Evolutionary conservation across 257 asterid genomes (phyloP).

Genomic region (Datura wrightii): DNA sequence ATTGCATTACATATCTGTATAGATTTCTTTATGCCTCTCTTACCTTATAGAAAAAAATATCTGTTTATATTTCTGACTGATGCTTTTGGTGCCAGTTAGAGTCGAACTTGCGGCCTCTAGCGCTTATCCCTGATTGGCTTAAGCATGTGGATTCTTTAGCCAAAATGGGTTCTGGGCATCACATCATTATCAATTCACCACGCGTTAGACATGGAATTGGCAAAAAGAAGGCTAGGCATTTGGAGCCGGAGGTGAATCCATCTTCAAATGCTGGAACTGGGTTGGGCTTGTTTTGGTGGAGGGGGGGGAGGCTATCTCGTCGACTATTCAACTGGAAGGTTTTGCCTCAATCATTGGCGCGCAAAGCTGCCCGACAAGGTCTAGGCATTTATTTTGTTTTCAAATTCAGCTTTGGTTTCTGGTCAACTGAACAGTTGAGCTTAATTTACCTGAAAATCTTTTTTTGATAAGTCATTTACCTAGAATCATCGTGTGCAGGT

Average conservation of each 20-base stretch:
- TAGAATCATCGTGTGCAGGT: slow-evolving; percentile 55
- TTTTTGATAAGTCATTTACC: slow-evolving; percentile 26
- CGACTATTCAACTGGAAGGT: slow-evolving; percentile 78
- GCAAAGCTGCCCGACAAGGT: slow-evolving; percentile 99
- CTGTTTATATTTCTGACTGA: slow-evolving; percentile 34
- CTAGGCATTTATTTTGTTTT: slow-evolving; percentile 35
- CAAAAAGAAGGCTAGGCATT: slow-evolving; percentile 60
- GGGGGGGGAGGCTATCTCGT: slow-evolving; percentile 93
- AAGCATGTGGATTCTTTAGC: slow-evolving; percentile 82
- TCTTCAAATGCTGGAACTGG: slow-evolving; percentile 70
- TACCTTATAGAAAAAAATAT: neutral
- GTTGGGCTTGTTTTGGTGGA: slow-evolving; percentile 89
- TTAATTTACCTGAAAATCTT: slow-evolving; percentile 30
- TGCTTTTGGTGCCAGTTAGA: slow-evolving; percentile 68
- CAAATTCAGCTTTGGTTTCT: slow-evolving; percentile 30
- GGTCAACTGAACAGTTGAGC: slow-evolving; percentile 36
- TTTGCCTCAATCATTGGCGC: slow-evolving; percentile 77
- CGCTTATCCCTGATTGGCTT: slow-evolving; percentile 83
- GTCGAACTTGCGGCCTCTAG: slow-evolving; percentile 77
- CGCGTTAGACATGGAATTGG: slow-evolving; percentile 67
- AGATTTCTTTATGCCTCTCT: neutral
- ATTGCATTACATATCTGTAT: neutral
- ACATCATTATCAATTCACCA: slow-evolving; percentile 56
- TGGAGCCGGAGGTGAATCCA: slow-evolving; percentile 52
- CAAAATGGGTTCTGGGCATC: slow-evolving; percentile 81